phyloP scores from a whole-genome alignment of 148 eudicot genomes.

The Heliamphora exappendiculata region DNA sequence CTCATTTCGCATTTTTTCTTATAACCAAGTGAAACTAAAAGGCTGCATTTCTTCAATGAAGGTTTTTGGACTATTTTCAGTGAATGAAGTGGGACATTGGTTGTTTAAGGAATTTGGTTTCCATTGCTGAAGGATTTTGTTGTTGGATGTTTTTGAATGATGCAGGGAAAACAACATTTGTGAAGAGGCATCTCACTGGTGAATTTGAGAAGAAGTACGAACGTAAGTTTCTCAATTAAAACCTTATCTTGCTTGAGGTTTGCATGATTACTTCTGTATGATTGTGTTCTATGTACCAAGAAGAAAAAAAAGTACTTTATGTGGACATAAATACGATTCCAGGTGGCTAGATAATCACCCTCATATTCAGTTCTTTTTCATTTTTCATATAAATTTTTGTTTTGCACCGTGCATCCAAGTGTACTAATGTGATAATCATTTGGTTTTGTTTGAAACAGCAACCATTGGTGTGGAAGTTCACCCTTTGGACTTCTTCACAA shows the following conservation, averaged over 20 bases:
- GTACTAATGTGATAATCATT: background rate
- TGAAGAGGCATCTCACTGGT: constrained; percentile 15
- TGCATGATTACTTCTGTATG: background rate
- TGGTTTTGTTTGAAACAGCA: constrained; percentile 15
- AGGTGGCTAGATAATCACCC: background rate
- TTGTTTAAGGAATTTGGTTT: background rate
- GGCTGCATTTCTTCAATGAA: background rate
- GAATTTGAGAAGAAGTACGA: constrained; percentile 22
- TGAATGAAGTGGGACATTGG: background rate
- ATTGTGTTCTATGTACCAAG: background rate
- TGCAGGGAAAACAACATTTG: constrained; percentile 12
- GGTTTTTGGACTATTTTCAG: background rate
- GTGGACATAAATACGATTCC: background rate
- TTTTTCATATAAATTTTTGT: background rate
- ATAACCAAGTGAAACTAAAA: background rate
- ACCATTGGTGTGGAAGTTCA: constrained; percentile 39
- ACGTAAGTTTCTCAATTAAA: constrained; percentile 6
- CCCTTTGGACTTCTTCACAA: constrained; percentile 33
- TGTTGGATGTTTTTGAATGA: background rate
- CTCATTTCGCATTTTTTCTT: background rate
- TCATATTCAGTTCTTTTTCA: background rate
- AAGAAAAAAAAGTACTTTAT: background rate
- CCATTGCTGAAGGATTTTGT: no score
- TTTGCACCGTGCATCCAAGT: background rate
- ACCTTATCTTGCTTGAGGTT: background rate